Base-by-base conservation (phyloP, 2,329 filamentous ascomycete genomes). In the Periglandula ipomoeae region DNA sequence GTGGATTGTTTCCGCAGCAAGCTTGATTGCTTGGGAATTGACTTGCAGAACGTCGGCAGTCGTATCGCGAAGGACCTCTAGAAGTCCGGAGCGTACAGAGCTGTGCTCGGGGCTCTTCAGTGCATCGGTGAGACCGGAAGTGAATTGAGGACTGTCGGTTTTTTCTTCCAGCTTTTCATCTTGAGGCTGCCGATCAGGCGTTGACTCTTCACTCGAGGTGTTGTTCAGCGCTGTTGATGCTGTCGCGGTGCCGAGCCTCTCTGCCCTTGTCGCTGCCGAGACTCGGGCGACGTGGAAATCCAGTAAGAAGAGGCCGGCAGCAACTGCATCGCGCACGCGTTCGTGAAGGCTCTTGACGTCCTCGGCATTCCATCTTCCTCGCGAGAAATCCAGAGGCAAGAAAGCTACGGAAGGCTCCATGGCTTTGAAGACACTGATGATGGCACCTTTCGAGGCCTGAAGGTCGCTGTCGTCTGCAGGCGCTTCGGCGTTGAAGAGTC, bases 341-440 rank as follows among this genome's bases (percentile, higher is more conserved):
- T 59, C 59, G 11, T 68, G 61, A 6, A 76, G 50, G 0, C 54
- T 55, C 4, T 60, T 59, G 15, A 76, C 61, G 17, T 75, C 70
- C 8, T 69, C 65, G 1, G 72, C 59, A 15, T 60, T 67, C 73
- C 73, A 76, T 3, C 66, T 59, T 1, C 71, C 66, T 3, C 69
- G 59, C 0, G 72, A 74, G 19, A 74, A 61, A 50, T 76, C 73
- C 1, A 76, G 55, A 0, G 68, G 71, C 0, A 76, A 55, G 46
- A 76, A 76, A 0, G 58, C 66, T 0, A 74, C 46, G 0, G 63
- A 56, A 0, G 70, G 68, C 8, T 67, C 63, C 38, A 70, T 61
- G 1, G 58, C 58, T 37, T 67, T 70, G 48, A 68, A 70, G 0
- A 58, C 47, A 0, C 48, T 58, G 6, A 74, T 65, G 27, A 65